phyloP scores from a whole-genome alignment of 2,329 filamentous ascomycete genomes.

The Fusarium torulosum region DNA sequence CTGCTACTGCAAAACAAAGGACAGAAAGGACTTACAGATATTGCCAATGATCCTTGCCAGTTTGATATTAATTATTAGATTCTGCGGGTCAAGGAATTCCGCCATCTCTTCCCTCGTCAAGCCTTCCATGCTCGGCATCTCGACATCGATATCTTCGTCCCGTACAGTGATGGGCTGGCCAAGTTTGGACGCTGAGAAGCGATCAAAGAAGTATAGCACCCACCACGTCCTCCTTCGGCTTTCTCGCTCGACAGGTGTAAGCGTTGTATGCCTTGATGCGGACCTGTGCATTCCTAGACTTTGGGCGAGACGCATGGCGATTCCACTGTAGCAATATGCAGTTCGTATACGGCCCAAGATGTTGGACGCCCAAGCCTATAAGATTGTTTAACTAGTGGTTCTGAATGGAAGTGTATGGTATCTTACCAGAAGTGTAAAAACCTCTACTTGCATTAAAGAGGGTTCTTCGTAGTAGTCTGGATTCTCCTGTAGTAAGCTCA shows the following conservation, averaged over 20 bases:
- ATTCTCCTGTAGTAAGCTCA: constrained; percentile 54
- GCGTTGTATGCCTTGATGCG: constrained; percentile 33
- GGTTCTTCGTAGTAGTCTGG: constrained; percentile 57
- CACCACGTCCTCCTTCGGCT: constrained; percentile 50
- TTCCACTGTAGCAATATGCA: constrained; percentile 52
- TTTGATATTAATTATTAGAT: constrained; percentile 48
- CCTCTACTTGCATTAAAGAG: constrained; percentile 59
- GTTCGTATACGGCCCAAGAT: constrained; percentile 53
- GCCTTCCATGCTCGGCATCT: constrained; percentile 50
- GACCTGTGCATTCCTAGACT: constrained; percentile 59
- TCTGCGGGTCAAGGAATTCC: constrained; percentile 49
- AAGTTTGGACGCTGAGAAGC: constrained; percentile 51
- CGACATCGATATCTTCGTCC: constrained; percentile 53
- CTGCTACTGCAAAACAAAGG: no score
- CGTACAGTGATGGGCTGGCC: constrained; percentile 50
- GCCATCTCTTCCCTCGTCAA: constrained; percentile 46
- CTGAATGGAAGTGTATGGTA: rapidly evolving
- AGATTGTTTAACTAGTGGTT: not conserved
- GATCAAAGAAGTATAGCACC: constrained; percentile 53
- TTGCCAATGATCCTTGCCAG: constrained; percentile 51
- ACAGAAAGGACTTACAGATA: constrained; percentile 17
- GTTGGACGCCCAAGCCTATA: constrained; percentile 49
- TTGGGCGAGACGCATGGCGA: constrained; percentile 55
- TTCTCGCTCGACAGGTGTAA: constrained; percentile 45
- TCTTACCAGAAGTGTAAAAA: constrained; percentile 49